phyloP scores from a whole-genome alignment of 2,329 filamentous ascomycete species.

The Sordariomycetes sp. region DNA sequence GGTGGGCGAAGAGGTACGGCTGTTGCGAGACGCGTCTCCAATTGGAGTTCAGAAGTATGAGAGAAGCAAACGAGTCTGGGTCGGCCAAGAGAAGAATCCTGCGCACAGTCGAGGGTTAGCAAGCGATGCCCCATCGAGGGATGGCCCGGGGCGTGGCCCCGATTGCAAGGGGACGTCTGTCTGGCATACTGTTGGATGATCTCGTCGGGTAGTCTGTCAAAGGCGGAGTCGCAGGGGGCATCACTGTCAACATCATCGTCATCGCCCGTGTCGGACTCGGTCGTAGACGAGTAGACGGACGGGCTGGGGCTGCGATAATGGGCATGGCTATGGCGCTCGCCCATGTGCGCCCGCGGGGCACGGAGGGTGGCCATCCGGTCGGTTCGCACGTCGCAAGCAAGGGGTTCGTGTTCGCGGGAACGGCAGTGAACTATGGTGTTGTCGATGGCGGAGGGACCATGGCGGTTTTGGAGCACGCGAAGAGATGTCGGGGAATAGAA shows the following conservation, averaged over 20 bases:
- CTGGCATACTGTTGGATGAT: constrained; percentile 55
- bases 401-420: background rate
- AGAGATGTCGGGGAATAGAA: background rate
- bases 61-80: constrained; percentile 55
- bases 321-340: background rate
- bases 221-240: constrained; percentile 21
- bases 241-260: background rate
- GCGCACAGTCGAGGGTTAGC: constrained; percentile 5
- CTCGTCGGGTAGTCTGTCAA: constrained; percentile 53
- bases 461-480: background rate
- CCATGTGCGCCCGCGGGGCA: background rate
- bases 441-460: background rate
- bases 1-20: constrained; percentile 50
- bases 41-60: constrained; percentile 53
- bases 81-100: constrained; percentile 53
- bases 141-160: background rate
- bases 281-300: background rate
- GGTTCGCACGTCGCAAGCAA: background rate
- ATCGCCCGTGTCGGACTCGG: background rate
- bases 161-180: background rate
- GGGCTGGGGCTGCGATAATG: background rate
- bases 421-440: background rate
- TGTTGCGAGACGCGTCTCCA: constrained; percentile 56
- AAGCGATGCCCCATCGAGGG: background rate
- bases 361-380: background rate